A percentile compares a stretch with the other conserved stretches of the same genome.
Evolutionary conservation across 768 basidiomycete species (phyloP).

Genomic region (Rhodotorula paludigena): DNA sequence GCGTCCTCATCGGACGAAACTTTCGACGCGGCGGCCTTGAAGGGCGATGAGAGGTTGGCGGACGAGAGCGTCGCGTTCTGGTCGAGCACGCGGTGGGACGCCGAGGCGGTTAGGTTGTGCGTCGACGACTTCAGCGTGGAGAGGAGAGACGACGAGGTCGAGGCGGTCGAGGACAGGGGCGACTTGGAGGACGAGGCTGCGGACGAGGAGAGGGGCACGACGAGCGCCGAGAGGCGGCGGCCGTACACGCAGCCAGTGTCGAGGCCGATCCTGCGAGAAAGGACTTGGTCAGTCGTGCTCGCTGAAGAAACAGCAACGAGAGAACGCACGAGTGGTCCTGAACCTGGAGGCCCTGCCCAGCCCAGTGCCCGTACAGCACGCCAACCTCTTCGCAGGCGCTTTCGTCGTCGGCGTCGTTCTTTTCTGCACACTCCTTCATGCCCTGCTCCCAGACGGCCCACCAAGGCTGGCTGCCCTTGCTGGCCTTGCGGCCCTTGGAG

Average conservation of each 20-base stretch:
- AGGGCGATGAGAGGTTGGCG: too few species aligned
- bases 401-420: not conserved
- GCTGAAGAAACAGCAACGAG: too few species aligned
- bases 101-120: not conserved
- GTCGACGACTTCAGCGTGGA: not conserved
- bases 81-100: too few species aligned
- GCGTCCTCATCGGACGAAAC: not conserved
- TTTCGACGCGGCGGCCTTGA: too few species aligned
- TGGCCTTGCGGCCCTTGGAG: slow-evolving; percentile 16
- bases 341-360: slow-evolving; percentile 20
- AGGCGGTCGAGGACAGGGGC: not conserved
- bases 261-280: slow-evolving; percentile 25
- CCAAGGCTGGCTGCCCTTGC: slow-evolving; percentile 20
- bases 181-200: not conserved
- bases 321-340: slow-evolving; percentile 19
- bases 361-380: slow-evolving; percentile 36
- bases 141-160: not conserved
- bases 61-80: not conserved
- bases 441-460: slow-evolving; percentile 24
- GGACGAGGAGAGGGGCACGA: slow-evolving; percentile 14
- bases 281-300: not conserved
- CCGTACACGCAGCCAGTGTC: slow-evolving; percentile 36
- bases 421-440: not conserved
- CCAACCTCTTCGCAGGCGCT: slow-evolving; percentile 8
- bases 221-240: slow-evolving; percentile 30